Base-by-base conservation (phyloP, 768 basidiomycete species). In the Boletus fagicola region DNA sequence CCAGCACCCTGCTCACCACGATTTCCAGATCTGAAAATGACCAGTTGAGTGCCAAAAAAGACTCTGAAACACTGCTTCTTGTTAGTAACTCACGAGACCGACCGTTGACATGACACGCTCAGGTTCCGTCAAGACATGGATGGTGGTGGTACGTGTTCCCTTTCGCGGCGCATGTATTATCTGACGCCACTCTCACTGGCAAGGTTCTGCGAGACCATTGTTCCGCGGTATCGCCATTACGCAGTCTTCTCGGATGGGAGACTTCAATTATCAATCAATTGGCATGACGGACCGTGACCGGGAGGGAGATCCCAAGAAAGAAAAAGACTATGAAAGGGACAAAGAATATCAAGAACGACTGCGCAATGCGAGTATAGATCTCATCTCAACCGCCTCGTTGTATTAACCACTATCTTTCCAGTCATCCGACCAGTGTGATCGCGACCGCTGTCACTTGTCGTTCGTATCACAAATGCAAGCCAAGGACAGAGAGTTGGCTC, bases 211-310 rank as follows among this genome's bases (percentile, higher is more conserved):
- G 11, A 80, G 90, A 56, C 82, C 87, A 24, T 80, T 84, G 7
- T 92, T 91, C 67, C 83, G 89, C 35, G 80, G 89, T 12, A 77
- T 68, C 13, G 59, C 70, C 26, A 63, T 88, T 49, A 82, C 88
- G 24, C 91, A 94, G 65, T 88, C 90, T 28, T 90, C 92, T 36
- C 91, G 92, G 75, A 94, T 94, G 92, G 92, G 92, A 47, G 92
- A 92, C 68, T 94, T 94, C 72, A 88, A 91, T 68, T 91, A 93
- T 66, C 92, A 94, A 62, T 90, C 91, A 12, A 73, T 87, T 63
- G 88, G 90, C 51, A 76, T 82, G 18, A 77, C 75, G 42, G 88
- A 90, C 69, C 80, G 85, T 49, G 83, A 74, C 55, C 74, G 79
- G 49, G 83, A 73, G 36, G 64, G 64, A 53, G 72, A 83, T 22